Base-by-base conservation (phyloP, 2,329 filamentous ascomycete species). In the Pseudogymnoascus sp. region DNA sequence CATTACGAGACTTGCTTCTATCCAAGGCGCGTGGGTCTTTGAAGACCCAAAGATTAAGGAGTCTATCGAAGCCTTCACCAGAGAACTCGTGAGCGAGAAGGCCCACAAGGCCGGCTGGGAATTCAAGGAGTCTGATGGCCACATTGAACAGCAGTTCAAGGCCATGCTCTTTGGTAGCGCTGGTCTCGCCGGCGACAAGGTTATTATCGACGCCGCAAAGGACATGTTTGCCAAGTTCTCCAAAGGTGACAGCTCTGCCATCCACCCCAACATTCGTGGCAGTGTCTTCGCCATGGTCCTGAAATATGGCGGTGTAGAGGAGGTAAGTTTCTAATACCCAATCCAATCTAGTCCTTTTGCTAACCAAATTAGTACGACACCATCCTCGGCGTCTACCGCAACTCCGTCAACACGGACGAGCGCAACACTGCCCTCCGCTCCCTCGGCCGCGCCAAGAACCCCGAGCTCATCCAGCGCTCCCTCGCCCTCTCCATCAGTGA, bases 141-240 rank as follows among this genome's bases (percentile, higher is more conserved):
- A 97, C 72, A 87, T 97, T 68, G 82, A 92, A 74, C 92, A 96
- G 75, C 92, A 97, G 74, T 95, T 96, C 82, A 97, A 97, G 80
- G 87, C 86, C 12, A 83, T 97, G 72, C 83, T 97, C 73, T 97
- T 97, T 73, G 89, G 90, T 65, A 85, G 82, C 68, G 91, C 93
- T 60, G 93, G 92, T 63, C 79, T 91, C 68, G 83, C 87, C 52
- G 92, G 91, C 35, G 93, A 97, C 70, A 79, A 92, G 70, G 80
- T 83, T 68, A 84, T 96, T 65, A 84, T 93, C 71, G 81, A 85
- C 59, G 91, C 91, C 6, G 89, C 92, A 6, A 89, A 92, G 76
- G 90, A 92, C 29, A 95, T 97, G 89, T 96, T 97, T 74, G 81
- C 82, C 71, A 92, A 90, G 74, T 96, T 92, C 74, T 84, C 88